Evolutionary conservation across 345 rosid genomes (phyloP), one percentile per base, ranked within the genome.

Genomic region (Gossypium raimondii): DNA sequence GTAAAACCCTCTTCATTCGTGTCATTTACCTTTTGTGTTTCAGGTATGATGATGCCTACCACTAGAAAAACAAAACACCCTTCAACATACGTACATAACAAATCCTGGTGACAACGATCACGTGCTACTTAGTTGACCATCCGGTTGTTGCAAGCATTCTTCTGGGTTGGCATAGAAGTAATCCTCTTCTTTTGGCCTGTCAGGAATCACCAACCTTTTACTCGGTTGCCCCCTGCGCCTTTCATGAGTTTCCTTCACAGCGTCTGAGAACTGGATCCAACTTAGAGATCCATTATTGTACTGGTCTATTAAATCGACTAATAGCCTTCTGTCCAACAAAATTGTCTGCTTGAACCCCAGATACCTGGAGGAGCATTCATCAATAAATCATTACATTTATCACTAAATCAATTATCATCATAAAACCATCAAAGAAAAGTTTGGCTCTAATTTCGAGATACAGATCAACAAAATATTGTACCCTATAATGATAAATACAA

Each of bases 91-190:
- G 6, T 34, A 34, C 7, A 59, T 47, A 66, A 47, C 69, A 61
- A 65, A 55, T 76, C 76, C 75, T 27, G 4, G 17, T 27, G 47
- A 47, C 18, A 67, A 43, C 0, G 43, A 76, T 85, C 83, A 88
- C 3, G 73, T 72, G 73, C 86, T 84, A 60, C 89, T 88, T 75
- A 78, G 44, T 4, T 72, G 67, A 73, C 81, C 85, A 48, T 82
- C 82, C 67, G 84, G 68, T 12, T 79, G 73, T 74, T 84, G 85
- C 80, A 95, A 84, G 76, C 99, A 95, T 78, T 95, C 99, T 70
- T 93, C 90, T 2, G 98, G 98, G 79, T 95, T 95, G 43, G 99
- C 87, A 77, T 90, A 95, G 82, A 93, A 95, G 79, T 91, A 93
- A 52, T 95, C 98, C 81, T 95, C 99, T 79, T 91, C 97, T 73